Evolutionary conservation across 306 rosid genomes (phyloP), one percentile per base, ranked within the genome.

Genomic region (Prunus kanzakura): DNA sequence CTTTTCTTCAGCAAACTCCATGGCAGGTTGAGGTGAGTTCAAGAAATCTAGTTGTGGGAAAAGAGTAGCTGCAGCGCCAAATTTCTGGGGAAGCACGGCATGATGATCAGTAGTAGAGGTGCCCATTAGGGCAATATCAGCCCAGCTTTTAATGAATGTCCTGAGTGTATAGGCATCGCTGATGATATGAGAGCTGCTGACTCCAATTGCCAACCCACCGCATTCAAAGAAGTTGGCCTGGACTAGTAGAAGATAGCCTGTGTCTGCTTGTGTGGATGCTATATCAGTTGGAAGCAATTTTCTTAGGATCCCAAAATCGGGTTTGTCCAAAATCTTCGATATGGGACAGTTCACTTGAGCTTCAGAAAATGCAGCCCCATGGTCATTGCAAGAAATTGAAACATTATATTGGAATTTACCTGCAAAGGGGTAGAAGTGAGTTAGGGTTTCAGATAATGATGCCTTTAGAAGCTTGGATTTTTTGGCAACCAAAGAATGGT

Each of bases 151-250:
- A 0, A 88, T 50, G 67, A 88, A 84, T 1, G 50, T 60, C 38
- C 82, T 60, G 2, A 78, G 3, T 22, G 84, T 67, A 27, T 71
- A 80, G 2, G 72, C 86, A 66, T 84, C 88, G 0, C 74, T 11
- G 19, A 80, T n/a, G 78, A 66, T 76, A 45, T 88, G 90, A 16
- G 84, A 86, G 22, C 81, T 57, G 54, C 83, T 75, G 9, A 71
- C 4, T 3, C 84, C 83, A 25, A 86, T 67, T 4, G 86, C 90
- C 46, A 88, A 74, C 49, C 88, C 88, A 1, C 86, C 86, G 65
- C 88, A 84, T 64, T 72, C 69, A 58, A 88, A 84, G 4, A 69
- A 8, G 19, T 65, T 84, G 3, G 71, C 85, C 4, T 85, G 87
- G 63, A 79, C 27, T 22, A 73, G 67, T 18, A 80, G 72, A 56